A percentile compares a stretch with the other conserved stretches of the same genome.
phyloP scores from a whole-genome alignment of 1,284 basidiomycete species.

The Papiliotrema flavescens region DNA sequence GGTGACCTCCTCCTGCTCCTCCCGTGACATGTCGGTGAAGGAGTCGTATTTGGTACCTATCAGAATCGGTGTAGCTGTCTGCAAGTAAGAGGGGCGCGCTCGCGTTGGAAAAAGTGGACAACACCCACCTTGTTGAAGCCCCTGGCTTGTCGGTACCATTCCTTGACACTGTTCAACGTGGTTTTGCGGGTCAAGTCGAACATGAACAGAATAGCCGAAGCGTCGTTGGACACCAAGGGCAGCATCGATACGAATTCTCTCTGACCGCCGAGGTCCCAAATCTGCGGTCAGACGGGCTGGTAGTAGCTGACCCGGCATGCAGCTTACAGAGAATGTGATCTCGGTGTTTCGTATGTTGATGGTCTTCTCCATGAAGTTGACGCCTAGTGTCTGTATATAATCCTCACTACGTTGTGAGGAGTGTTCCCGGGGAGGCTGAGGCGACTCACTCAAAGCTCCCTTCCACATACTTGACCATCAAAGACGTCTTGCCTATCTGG shows the following conservation, averaged over 20 bases:
- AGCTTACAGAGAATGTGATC: conserved; percentile 79
- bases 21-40: conserved; percentile 89
- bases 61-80: conserved; percentile 93
- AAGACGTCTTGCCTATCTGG: conserved; percentile 95
- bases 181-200: conserved; percentile 96
- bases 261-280: conserved; percentile 98
- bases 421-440: not conserved
- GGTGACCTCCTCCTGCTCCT: conserved; percentile 98
- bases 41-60: conserved; percentile 98
- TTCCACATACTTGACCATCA: conserved; percentile 99
- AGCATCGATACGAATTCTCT: conserved; percentile 99
- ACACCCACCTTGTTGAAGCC: conserved; percentile 90
- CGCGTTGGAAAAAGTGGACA: not conserved
- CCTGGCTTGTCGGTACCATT: conserved; percentile 97
- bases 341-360: conserved; percentile 95
- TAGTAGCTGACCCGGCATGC: not conserved
- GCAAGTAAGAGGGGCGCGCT: conserved; percentile 1
- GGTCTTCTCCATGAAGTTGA: conserved; percentile 99
- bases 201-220: conserved; percentile 98
- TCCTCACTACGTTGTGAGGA: conserved; percentile 61
- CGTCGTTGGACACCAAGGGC: conserved; percentile 95
- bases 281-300: conserved; percentile 45
- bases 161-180: conserved; percentile 95
- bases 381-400: conserved; percentile 98
- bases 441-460: conserved; percentile 74